Conservation (phyloP, 345 rosid genomes). For the Luvunga scandens region DNA sequence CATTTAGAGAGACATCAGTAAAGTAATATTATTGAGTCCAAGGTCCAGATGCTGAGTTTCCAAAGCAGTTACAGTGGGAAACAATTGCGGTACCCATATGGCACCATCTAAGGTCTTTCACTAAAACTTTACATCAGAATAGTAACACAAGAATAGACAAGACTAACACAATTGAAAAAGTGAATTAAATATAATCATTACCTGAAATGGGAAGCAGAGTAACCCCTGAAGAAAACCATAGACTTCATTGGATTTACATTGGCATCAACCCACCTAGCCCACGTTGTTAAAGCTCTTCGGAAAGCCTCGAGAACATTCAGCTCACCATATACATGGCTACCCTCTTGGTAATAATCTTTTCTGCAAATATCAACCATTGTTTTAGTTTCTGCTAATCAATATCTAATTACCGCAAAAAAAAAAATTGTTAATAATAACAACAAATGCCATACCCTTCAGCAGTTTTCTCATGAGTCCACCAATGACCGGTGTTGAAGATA, state of each 20-base stretch:
- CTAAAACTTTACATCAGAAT: neutral
- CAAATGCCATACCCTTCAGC: conserved; percentile 57
- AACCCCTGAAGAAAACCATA: conserved; percentile 84
- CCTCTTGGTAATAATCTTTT: conserved; percentile 94
- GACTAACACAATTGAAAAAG: neutral
- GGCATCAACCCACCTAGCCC: conserved; percentile 93
- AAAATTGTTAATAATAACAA: neutral
- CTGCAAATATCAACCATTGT: conserved; percentile 33
- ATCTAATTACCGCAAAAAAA: neutral
- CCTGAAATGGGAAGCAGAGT: conserved; percentile 97
- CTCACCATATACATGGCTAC: conserved; percentile 68
- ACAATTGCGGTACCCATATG: neutral
- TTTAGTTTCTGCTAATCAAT: neutral
- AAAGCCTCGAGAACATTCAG: conserved; percentile 90
- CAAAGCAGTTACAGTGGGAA: neutral
- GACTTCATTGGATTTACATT: conserved; percentile 61
- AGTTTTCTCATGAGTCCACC: conserved; percentile 99
- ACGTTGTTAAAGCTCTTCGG: conserved; percentile 79
- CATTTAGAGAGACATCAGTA: neutral
- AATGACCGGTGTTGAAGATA: conserved; percentile 92
- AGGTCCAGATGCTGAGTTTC: neutral
- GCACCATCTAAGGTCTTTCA: neutral
- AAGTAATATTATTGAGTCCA: neutral
- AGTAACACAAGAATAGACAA: neutral
- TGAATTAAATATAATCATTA: conserved; percentile 6